Evolutionary conservation across 371 early-diverging fungal species (phyloP), one percentile per base, ranked within the genome.

Genomic region (Saksenaea oblongispora): DNA sequence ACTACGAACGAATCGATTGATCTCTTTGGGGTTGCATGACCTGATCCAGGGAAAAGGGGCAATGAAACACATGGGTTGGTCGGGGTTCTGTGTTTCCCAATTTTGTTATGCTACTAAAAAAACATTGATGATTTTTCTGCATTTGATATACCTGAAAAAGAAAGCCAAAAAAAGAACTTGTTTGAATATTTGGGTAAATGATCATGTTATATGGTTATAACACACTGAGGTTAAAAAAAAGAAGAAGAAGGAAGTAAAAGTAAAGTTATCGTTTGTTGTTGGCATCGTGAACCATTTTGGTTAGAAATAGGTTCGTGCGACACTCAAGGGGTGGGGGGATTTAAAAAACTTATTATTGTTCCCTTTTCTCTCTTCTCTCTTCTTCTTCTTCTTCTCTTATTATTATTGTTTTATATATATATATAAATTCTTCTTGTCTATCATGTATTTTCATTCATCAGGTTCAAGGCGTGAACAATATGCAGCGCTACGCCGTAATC

Each of bases 371-470:
- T 57, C 58, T 42, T 59, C 54, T 62, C 54, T 62, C 34, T 62
- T 53, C 51, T 51, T 56, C 24, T 44, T 51, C 31, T 39, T 58
- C 18, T 62, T 37, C 54, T 39, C 58, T 34, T 18, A 41, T 36
- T 17, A 18, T 18, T 44, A 10, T 34, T 56, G 41, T 36, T 54
- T 42, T 66, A 34, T 39, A 53, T 22, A 53, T 39, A 37, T 59
- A 28, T 22, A 53, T 39, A 37, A 54, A 28, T 53, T 58, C 51
- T 56, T 58, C 34, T 54, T 31, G 31, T 31, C 15, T 39, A 44
- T 51, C 34, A 68, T 68, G 65, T 63, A 79, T 70, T 79, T 80
- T 61, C 77, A 80, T 34, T 71, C 75, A 37, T 72, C 80, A 18
- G 44, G 73, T 54, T 71, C 63, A 56, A 64, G 80, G 58, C 73